Percentiles rank a stretch among this genome's conserved stretches.
Conservation (phyloP, 768 basidiomycete genomes). For the Tricholoma saponaceum region DNA sequence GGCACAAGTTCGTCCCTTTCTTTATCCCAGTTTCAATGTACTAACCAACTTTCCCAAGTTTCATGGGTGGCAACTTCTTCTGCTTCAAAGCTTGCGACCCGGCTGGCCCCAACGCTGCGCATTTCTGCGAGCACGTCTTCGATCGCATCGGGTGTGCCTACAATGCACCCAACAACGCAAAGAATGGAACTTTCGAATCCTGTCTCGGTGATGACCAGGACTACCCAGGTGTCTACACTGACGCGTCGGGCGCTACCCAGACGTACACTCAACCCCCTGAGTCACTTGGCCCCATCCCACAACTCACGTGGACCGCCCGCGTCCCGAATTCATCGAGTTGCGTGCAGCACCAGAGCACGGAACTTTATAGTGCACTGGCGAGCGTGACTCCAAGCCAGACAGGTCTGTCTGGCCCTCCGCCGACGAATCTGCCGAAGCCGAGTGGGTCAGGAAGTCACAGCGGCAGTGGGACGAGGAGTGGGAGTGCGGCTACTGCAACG, state of each 20-base stretch:
- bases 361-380: conserved; percentile 24
- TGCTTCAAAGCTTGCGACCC: conserved; percentile 77
- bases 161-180: conserved; percentile 66
- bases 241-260: conserved; percentile 28
- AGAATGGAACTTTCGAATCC: conserved; percentile 54
- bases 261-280: conserved; percentile 41
- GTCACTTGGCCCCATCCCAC: conserved; percentile 29
- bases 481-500: conserved; percentile 4
- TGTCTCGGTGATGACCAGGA: conserved; percentile 65
- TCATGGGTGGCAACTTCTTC: conserved; percentile 63
- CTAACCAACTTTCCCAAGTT: conserved; percentile 33
- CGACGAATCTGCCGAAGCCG: background rate
- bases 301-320: conserved; percentile 35
- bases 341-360: conserved; percentile 22
- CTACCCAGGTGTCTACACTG: conserved; percentile 48
- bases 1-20: conserved; percentile 51
- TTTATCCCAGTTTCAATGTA: background rate
- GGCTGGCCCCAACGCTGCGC: conserved; percentile 38
- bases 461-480: background rate
- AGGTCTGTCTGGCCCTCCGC: background rate
- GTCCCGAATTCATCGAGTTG: conserved; percentile 37
- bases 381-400: conserved; percentile 8
- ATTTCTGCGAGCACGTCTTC: conserved; percentile 65
- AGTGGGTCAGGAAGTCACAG: background rate
- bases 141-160: conserved; percentile 73